These are phyloP conservation scores for Scedosporium apiospermum DNA, from an alignment of 2,329 filamentous ascomycete genomes.

Conservation along the genomic window DNA sequence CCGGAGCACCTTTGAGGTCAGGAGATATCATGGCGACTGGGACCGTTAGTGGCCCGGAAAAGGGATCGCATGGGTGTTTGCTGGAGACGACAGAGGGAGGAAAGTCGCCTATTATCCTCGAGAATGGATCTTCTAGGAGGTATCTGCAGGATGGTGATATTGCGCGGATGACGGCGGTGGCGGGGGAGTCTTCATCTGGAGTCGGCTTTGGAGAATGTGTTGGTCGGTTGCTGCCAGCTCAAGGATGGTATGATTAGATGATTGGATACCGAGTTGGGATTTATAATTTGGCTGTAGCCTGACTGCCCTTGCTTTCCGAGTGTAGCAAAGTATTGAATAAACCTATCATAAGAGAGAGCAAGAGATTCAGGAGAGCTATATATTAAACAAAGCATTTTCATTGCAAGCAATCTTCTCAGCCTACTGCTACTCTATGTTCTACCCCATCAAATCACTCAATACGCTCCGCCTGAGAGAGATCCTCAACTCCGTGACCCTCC, in stretches of 20 bases:
- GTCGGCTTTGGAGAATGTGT: conserved; percentile 36
- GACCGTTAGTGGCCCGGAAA: conserved; percentile 27
- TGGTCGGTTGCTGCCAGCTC: conserved; percentile 21
- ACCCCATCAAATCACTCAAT: background rate
- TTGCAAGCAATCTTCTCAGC: background rate
- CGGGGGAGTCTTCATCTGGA: conserved; percentile 17
- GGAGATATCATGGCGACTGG: conserved; percentile 59
- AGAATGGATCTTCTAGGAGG: conserved; percentile 28
- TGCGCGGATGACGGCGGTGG: conserved; percentile 29
- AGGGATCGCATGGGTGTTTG: conserved; percentile 29
- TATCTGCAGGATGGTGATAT: conserved; percentile 35
- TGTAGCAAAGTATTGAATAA: background rate
- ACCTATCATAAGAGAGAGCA: too few species aligned
- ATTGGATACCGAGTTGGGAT: conserved; percentile 30
- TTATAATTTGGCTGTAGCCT: conserved; percentile 19
- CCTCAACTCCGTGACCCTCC: background rate
- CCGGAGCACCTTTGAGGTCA: conserved; percentile 58
- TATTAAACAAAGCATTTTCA: background rate
- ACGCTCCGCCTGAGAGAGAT: background rate
- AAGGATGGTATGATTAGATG: conserved; percentile 26
- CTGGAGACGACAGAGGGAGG: conserved; percentile 35
- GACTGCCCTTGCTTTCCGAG: too few species aligned
- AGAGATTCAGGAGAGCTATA: background rate
- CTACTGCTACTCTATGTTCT: background rate
- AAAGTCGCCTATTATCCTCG: conserved; percentile 29